Evolutionary conservation across 148 eudicot species (phyloP).

Genomic region (Chenopodium album): DNA sequence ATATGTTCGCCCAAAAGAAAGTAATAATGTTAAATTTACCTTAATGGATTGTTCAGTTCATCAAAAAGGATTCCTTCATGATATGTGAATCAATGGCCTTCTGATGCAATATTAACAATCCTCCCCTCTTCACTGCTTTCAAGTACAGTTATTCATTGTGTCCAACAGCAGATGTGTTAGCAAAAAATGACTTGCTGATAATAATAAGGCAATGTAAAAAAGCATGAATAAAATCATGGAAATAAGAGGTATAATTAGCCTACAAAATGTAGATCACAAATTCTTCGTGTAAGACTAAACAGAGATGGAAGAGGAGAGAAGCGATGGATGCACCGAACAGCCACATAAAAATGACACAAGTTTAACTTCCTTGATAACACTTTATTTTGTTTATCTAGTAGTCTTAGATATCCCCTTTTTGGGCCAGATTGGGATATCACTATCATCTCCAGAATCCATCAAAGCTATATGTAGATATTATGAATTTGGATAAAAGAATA

Average conservation of each 20-base stretch:
- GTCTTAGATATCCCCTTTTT: no score
- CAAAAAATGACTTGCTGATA: conserved; percentile 76
- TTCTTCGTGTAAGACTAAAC: neutral
- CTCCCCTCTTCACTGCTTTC: conserved; percentile 59
- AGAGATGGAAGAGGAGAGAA: neutral
- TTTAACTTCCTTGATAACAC: no score
- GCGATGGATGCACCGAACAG: neutral
- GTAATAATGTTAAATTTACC: conserved; percentile 22
- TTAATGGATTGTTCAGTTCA: conserved; percentile 43
- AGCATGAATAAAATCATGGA: neutral
- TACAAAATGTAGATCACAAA: neutral
- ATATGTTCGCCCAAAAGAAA: neutral
- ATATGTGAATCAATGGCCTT: conserved; percentile 55
- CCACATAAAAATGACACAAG: no score
- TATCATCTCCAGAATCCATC: no score
- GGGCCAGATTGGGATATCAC: no score
- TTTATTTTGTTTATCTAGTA: no score
- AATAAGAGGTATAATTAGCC: neutral
- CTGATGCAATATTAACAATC: conserved; percentile 72
- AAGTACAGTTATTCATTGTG: conserved; percentile 54
- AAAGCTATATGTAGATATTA: no score
- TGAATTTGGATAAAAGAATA: no score
- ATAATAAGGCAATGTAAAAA: neutral
- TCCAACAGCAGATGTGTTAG: conserved; percentile 62
- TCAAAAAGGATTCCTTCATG: conserved; percentile 69